Evolutionary conservation across 2,329 filamentous ascomycete species (phyloP).

Genomic region (Rachicladosporium sp.): DNA sequence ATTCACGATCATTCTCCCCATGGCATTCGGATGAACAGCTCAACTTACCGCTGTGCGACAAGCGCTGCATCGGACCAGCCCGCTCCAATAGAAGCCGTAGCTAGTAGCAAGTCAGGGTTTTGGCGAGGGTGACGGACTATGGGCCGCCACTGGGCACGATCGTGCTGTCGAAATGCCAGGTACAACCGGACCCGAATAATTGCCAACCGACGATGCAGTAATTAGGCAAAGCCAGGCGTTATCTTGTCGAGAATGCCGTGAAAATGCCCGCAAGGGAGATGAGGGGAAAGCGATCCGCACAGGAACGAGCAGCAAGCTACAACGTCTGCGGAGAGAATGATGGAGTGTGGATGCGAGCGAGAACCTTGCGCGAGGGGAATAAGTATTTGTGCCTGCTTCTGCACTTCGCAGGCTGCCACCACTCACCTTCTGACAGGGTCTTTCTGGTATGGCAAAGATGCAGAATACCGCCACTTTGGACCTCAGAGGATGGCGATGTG

Average conservation of each 20-base stretch:
- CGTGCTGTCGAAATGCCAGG: constrained; percentile 17
- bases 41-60: constrained; percentile 21
- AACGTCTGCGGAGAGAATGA: constrained; percentile 7
- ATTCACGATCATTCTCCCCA: background rate
- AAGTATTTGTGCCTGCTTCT: constrained; percentile 17
- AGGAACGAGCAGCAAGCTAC: constrained; percentile 3
- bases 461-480: constrained; percentile 12
- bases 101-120: constrained; percentile 15
- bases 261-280: constrained; percentile 21
- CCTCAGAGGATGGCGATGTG: constrained; percentile 10
- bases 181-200: constrained; percentile 14
- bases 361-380: constrained; percentile 12
- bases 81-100: constrained; percentile 12
- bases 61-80: constrained; percentile 11
- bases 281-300: constrained; percentile 1
- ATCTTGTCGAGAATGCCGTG: constrained; percentile 16
- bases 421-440: constrained; percentile 13
- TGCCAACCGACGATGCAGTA: constrained; percentile 8
- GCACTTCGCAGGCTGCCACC: constrained; percentile 8
- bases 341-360: constrained; percentile 10
- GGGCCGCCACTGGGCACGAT: constrained; percentile 14
- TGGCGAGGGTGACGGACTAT: constrained; percentile 14
- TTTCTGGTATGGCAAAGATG: constrained; percentile 7
- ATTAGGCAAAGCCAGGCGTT: constrained; percentile 10
- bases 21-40: constrained; percentile 6